Evolutionary conservation across 2,329 filamentous ascomycete species (phyloP).

Genomic region (Cladosporium sp.): DNA sequence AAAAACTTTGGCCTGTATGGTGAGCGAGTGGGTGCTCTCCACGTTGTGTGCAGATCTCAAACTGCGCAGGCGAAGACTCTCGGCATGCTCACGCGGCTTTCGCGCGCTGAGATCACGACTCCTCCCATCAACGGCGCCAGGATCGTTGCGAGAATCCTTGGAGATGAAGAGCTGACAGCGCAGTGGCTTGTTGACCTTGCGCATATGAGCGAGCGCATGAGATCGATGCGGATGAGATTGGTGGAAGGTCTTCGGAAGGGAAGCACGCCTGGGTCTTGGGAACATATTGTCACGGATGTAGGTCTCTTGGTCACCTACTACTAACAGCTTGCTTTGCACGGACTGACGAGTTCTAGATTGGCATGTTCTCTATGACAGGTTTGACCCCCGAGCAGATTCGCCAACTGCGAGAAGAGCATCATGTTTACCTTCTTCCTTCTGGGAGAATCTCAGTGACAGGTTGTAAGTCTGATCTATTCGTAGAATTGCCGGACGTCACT

Average conservation of each 20-base stretch:
- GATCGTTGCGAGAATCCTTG: constrained; percentile 77
- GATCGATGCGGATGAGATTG: constrained; percentile 76
- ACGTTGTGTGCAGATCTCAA: constrained; percentile 67
- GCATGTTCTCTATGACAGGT: constrained; percentile 97
- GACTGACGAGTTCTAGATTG: constrained; percentile 75
- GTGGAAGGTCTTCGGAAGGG: constrained; percentile 75
- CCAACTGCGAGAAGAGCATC: constrained; percentile 83
- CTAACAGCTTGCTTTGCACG: too few relatives aligned
- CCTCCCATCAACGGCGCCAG: constrained; percentile 86
- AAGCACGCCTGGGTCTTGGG: constrained; percentile 82
- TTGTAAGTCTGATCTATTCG: constrained; percentile 62
- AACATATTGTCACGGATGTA: constrained; percentile 63
- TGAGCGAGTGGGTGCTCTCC: constrained; percentile 89
- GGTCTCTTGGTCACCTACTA: too few relatives aligned
- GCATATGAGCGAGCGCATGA: constrained; percentile 91
- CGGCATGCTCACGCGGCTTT: constrained; percentile 83
- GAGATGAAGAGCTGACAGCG: constrained; percentile 72
- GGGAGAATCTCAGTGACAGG: constrained; percentile 94
- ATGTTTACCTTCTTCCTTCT: constrained; percentile 92
- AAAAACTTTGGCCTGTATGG: constrained; percentile 76
- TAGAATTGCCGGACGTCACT: too few relatives aligned
- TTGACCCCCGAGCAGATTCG: constrained; percentile 88
- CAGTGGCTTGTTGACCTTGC: constrained; percentile 87
- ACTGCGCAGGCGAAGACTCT: constrained; percentile 65
- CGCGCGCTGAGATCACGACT: constrained; percentile 92